Evolutionary conservation across 495 filamentous ascomycete species (phyloP).

Genomic region (Trichoderma asperelloides): DNA sequence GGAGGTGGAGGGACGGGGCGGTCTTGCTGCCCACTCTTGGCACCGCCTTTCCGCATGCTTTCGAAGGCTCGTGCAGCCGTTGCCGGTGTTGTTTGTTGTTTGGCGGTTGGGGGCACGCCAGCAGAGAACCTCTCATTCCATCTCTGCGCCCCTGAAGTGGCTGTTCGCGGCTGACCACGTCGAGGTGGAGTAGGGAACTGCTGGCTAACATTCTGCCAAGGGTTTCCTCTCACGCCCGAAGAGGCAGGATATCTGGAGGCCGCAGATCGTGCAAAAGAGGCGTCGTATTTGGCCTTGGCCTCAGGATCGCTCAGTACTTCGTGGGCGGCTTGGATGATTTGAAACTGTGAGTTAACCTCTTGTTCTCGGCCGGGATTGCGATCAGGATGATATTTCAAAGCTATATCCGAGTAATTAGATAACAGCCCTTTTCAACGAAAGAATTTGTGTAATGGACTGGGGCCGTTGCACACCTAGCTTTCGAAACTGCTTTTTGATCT

Average conservation of each 20-base stretch:
- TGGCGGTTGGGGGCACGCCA: constrained; percentile 9
- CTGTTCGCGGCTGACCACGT: constrained; percentile 28
- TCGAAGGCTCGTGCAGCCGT: constrained; percentile 48
- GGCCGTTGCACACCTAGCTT: constrained; percentile 56
- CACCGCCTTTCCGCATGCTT: constrained; percentile 45
- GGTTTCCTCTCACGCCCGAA: constrained; percentile 43
- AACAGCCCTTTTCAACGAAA: background rate
- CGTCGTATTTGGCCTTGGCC: constrained; percentile 66
- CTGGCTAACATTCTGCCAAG: constrained; percentile 36
- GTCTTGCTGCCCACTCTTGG: background rate
- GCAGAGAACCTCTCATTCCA: constrained; percentile 39
- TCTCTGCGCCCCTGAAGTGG: constrained; percentile 46
- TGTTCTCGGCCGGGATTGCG: constrained; percentile 75
- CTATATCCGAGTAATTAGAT: constrained; percentile 30
- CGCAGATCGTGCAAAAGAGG: constrained; percentile 40
- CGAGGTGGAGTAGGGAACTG: constrained; percentile 42
- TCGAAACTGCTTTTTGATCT: constrained; percentile 79
- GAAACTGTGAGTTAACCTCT: constrained; percentile 52
- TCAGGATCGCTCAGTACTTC: constrained; percentile 68
- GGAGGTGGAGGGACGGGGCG: constrained; percentile 13
- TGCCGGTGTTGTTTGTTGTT: background rate
- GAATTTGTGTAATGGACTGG: background rate
- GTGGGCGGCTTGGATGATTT: constrained; percentile 61
- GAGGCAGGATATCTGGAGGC: constrained; percentile 27
- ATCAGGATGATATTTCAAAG: constrained; percentile 81